Conservation (phyloP, 345 rosid genomes). For the Syzygium jambos region DNA sequence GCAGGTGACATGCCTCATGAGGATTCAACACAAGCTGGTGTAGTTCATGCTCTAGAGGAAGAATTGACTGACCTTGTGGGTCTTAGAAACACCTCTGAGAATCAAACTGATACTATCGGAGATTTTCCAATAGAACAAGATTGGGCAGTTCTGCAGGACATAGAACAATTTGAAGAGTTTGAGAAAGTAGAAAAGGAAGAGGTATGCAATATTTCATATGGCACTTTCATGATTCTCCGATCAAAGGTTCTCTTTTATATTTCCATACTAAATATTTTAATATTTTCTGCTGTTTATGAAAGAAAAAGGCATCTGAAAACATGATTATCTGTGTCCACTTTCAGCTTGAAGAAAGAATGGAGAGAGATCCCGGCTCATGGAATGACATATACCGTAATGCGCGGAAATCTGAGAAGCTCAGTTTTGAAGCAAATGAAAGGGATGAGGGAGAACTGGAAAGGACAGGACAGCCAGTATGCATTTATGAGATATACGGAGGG, state of each 20-base stretch:
- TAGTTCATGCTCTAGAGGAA: conserved; percentile 58
- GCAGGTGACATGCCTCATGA: conserved; percentile 17
- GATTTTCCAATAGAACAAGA: conserved; percentile 61
- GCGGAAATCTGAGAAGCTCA: conserved; percentile 81
- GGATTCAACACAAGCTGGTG: conserved; percentile 22
- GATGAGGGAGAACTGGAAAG: conserved; percentile 99
- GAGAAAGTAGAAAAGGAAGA: conserved; percentile 78
- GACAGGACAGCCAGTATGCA: conserved; percentile 90
- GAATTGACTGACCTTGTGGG: conserved; percentile 30
- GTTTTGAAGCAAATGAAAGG: conserved; percentile 83
- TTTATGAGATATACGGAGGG: conserved; percentile 85
- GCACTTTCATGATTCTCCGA: not conserved
- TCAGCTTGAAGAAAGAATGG: conserved; percentile 90
- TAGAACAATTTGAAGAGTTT: conserved; percentile 59
- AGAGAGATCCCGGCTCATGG: conserved; percentile 57
- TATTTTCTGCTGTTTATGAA: conserved; percentile 6
- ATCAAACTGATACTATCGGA: conserved; percentile 24
- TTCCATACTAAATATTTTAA: not conserved
- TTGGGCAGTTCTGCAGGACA: conserved; percentile 55
- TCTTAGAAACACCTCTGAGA: conserved; percentile 26
- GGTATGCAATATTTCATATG: conserved; percentile 36
- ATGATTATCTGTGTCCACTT: conserved; percentile 3
- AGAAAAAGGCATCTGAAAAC: conserved; percentile 6
- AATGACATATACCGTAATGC: conserved; percentile 87
- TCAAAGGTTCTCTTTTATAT: not conserved